Conservation (phyloP, 2,329 filamentous ascomycete species). For the Didymella glomerata region DNA sequence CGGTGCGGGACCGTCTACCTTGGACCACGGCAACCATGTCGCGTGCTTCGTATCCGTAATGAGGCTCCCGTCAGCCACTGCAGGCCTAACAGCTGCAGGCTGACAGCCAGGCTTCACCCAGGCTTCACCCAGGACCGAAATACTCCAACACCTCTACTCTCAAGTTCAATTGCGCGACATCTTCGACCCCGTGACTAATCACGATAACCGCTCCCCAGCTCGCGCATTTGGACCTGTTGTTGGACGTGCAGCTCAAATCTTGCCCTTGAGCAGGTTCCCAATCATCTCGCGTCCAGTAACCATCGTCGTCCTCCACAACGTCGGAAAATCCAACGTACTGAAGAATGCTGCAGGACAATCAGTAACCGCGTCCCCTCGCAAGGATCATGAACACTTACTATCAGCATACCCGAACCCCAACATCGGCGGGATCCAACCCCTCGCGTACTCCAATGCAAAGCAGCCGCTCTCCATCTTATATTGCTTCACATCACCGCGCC, state of each 20-base stretch:
- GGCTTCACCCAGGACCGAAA: not conserved
- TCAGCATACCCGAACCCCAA: slow-evolving; percentile 89
- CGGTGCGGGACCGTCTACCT: not conserved
- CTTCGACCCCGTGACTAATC: not conserved
- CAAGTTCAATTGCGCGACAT: not conserved
- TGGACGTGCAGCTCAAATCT: slow-evolving; percentile 21
- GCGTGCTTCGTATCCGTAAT: slow-evolving; percentile 13
- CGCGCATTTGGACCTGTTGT: too few relatives aligned
- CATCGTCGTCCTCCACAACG: slow-evolving; percentile 78
- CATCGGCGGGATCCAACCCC: slow-evolving; percentile 94
- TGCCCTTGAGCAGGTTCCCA: slow-evolving; percentile 64
- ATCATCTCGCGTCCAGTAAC: slow-evolving; percentile 82
- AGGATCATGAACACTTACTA: slow-evolving; percentile 39
- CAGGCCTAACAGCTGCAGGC: slow-evolving; percentile 5
- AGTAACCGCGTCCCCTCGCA: not conserved
- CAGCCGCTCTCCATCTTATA: slow-evolving; percentile 80
- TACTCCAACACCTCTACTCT: not conserved
- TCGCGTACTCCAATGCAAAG: slow-evolving; percentile 84
- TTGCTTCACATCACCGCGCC: slow-evolving; percentile 77
- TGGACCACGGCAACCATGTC: slow-evolving; percentile 3
- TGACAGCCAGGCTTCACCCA: slow-evolving; percentile 1
- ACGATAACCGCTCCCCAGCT: not conserved
- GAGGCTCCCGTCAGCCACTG: slow-evolving; percentile 1
- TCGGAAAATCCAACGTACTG: slow-evolving; percentile 85
- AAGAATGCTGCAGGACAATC: slow-evolving; percentile 61